These are phyloP conservation scores for Brassica balearica DNA, from an alignment of 441 rosid species.

Conservation along the genomic window DNA sequence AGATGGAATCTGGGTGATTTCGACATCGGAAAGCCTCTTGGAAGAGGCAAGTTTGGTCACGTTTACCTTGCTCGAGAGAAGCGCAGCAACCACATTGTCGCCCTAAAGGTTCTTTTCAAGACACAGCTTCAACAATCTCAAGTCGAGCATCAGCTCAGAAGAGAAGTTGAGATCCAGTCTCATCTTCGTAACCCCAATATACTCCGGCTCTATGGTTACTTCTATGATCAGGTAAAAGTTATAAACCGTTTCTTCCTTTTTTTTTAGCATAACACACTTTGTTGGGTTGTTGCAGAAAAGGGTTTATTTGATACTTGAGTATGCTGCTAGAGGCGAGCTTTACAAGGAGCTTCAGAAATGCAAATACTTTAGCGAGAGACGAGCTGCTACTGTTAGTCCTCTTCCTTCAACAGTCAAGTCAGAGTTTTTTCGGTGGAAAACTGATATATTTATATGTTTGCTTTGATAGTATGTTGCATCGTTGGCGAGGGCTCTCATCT, in stretches of 20 bases:
- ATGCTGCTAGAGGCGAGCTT: constrained; percentile 94
- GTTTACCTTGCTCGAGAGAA: constrained; percentile 94
- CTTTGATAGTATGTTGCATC: constrained; percentile 89
- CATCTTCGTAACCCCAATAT: constrained; percentile 94
- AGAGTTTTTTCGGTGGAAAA: neutral
- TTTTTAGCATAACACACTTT: constrained; percentile 10
- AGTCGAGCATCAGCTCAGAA: constrained; percentile 94
- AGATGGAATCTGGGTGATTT: constrained; percentile 92
- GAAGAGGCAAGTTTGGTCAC: constrained; percentile 95
- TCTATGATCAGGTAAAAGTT: constrained; percentile 83
- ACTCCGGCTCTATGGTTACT: constrained; percentile 90
- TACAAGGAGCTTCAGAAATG: constrained; percentile 93
- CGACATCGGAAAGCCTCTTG: constrained; percentile 95
- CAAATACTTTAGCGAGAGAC: constrained; percentile 92
- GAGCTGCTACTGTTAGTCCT: constrained; percentile 88
- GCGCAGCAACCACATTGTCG: constrained; percentile 57
- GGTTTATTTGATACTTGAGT: constrained; percentile 88
- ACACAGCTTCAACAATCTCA: constrained; percentile 96
- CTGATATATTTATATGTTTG: constrained; percentile 15
- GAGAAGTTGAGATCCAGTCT: constrained; percentile 98
- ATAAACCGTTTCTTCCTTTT: neutral
- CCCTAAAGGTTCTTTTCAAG: constrained; percentile 93
- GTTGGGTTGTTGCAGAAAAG: constrained; percentile 69
- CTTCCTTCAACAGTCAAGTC: neutral
- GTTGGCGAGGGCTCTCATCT: constrained; percentile 92